Base-by-base conservation (phyloP, 441 rosid species). In the Bruguiera hainesii region DNA sequence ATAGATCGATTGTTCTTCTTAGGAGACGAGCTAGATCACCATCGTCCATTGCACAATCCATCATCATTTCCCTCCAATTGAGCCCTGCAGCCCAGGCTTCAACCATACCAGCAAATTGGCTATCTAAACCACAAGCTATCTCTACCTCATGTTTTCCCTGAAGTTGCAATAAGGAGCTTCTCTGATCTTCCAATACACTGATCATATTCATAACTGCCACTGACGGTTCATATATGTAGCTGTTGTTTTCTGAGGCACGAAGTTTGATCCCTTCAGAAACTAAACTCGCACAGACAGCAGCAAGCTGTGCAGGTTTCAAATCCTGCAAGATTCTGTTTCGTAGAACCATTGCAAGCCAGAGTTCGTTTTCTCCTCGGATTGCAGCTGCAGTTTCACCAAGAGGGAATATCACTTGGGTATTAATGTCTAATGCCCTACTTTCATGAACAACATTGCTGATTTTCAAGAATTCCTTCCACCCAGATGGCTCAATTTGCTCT, bases 41-140 rank as follows among this genome's bases (percentile, higher is more conserved):
- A 70, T 94, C 96, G 62, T 94, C 99, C 95, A 94, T 86, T 5
- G 97, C 97, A 57, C 96, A 88, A 60, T 94, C 99, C 97, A 89
- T 87, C 92, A 84, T 91, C 71, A 93, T 78, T 75, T 94, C 99
- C 80, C 81, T 85, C 99, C 99, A 91, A 42, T 89, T 89, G 74
- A 94, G 77, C 61, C 97, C 99, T 3, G 96, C 86, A 29, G 97
- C 97, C 99, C 99, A 94, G 19, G 97, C 97, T 78, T 89, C 99
- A 8, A 94, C 96, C 99, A 91, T 88, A 68, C 99, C 99, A 23
- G 91, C 76, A 77, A 91, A 91, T 65, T 94, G 97, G 84, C 78
- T 75, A 51, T 90, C 98, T 81, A 93, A 66, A 73, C 83, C 84
- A 68, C 93, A 90, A 1, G 94, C 70, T 61, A 85, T 84, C 73